These are phyloP conservation scores for Lactarius trivialis DNA, from an alignment of 768 basidiomycete species.

Conservation along the genomic window DNA sequence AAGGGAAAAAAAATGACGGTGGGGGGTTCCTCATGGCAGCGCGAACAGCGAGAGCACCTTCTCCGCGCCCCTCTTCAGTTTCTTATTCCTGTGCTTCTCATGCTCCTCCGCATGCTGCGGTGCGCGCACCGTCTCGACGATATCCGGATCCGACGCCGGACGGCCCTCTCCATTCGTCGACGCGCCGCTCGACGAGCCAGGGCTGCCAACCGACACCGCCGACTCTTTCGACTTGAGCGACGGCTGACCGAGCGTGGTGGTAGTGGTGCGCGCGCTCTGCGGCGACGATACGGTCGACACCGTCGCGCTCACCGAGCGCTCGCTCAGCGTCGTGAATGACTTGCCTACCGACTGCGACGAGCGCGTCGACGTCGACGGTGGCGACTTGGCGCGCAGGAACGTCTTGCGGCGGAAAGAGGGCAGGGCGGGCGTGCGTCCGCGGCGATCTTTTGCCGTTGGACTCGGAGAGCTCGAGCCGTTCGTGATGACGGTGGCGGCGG, in stretches of 20 bases:
- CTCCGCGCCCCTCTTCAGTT: slow-evolving; percentile 83
- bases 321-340: slow-evolving; percentile 32
- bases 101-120: slow-evolving; percentile 27
- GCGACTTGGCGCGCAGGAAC: slow-evolving; percentile 69
- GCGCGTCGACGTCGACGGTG: slow-evolving; percentile 40
- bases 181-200: slow-evolving; percentile 65
- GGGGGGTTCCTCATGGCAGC: slow-evolving; percentile 40
- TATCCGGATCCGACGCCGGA: slow-evolving; percentile 14
- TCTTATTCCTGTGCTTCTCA: slow-evolving; percentile 65
- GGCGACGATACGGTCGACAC: slow-evolving; percentile 47
- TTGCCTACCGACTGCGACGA: slow-evolving; percentile 32
- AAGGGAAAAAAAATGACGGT: neutral
- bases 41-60: slow-evolving; percentile 80
- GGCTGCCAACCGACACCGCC: slow-evolving; percentile 62
- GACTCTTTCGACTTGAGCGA: slow-evolving; percentile 81
- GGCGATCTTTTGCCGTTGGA: slow-evolving; percentile 48
- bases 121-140: slow-evolving; percentile 16
- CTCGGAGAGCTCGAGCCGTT: slow-evolving; percentile 40
- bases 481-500: slow-evolving; percentile 23
- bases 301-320: slow-evolving; percentile 43
- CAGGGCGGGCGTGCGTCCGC: slow-evolving; percentile 62
- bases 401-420: slow-evolving; percentile 69
- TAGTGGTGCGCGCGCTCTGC: slow-evolving; percentile 43
- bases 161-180: slow-evolving; percentile 48
- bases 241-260: slow-evolving; percentile 44